phyloP scores from a whole-genome alignment of 2,329 filamentous ascomycete species.

The Talaromyces amestolkiae region DNA sequence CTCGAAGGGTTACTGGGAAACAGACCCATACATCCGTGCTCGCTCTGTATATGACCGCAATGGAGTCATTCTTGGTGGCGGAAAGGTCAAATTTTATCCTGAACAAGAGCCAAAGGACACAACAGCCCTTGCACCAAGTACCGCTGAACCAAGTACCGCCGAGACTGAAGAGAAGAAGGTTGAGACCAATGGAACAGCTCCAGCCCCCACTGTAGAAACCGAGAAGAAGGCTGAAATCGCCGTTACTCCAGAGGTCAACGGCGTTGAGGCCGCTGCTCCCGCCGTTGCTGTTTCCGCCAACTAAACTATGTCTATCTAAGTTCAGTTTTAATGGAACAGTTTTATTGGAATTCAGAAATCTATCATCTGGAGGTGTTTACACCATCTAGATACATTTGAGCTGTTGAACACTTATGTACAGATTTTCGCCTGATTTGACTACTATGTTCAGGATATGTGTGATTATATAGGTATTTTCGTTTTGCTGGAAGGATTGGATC shows the following conservation, averaged over 20 bases:
- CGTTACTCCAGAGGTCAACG: neutral
- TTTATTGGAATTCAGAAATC: neutral
- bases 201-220: neutral
- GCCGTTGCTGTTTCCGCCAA: conserved; percentile 8
- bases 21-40: conserved; percentile 84
- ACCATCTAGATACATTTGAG: neutral
- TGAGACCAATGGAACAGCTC: conserved; percentile 2
- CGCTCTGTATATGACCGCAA: conserved; percentile 80
- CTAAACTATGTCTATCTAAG: neutral
- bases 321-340: neutral
- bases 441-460: neutral
- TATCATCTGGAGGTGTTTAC: neutral
- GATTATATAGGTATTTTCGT: neutral
- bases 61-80: conserved; percentile 66
- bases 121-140: neutral
- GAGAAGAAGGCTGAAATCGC: neutral
- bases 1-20: conserved; percentile 75
- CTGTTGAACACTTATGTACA: neutral
- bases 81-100: conserved; percentile 70
- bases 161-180: neutral
- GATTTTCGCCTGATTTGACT: neutral
- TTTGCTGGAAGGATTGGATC: neutral
- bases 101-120: conserved; percentile 1
- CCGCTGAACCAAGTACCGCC: neutral
- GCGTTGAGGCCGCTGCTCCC: conserved; percentile 1